Base-by-base conservation (phyloP, 306 rosid genomes). In the Trichosanthes cucumerina region DNA sequence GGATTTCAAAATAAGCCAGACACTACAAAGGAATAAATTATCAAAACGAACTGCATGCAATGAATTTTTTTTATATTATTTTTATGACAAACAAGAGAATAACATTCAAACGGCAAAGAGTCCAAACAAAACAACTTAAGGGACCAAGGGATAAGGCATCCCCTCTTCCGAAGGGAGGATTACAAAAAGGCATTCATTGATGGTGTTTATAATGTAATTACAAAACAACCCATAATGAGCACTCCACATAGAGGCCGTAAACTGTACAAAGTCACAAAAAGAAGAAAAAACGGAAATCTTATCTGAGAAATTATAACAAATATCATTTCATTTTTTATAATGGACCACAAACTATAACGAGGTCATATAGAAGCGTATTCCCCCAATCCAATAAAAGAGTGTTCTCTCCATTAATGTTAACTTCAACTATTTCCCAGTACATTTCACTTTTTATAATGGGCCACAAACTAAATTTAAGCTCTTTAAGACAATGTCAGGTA, bases 1-100 rank as follows among this genome's bases (percentile, higher is more conserved):
- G 76, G 26, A 63, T 28, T 52, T 34, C 54, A 82, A 84, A 81
- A 49, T 77, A 58, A 82, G 43, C 78, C 76, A 77, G 80, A 43
- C 82, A 54, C 65, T 63, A 77, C 46, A 5, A 74, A 63, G 16
- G 71, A n/a, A 9, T 28, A 78, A 80, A 59, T 38, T 41, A 41
- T 59, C 64, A 74, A 15, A 41, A 39, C n/a, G 76, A 63, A 60
- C 74, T 46, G 16, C 58, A 23, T 70, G 16, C 65, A 76, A 77
- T 16, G 13, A 76, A 77, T 16, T 13, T 47, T 47, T 47, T 14
- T 12, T 47, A 2, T 47, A 2, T 14, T 1, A 3, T 47, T 47
- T 47, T 47, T 12, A 12, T 47, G 53, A 47, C 18, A 47, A 47
- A 47, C 53, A 47, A 47, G 18, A 47, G 53, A 47, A 28, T 28